Evolutionary conservation across 768 basidiomycete species (phyloP).

Genomic region (Boletus eberwhitei): DNA sequence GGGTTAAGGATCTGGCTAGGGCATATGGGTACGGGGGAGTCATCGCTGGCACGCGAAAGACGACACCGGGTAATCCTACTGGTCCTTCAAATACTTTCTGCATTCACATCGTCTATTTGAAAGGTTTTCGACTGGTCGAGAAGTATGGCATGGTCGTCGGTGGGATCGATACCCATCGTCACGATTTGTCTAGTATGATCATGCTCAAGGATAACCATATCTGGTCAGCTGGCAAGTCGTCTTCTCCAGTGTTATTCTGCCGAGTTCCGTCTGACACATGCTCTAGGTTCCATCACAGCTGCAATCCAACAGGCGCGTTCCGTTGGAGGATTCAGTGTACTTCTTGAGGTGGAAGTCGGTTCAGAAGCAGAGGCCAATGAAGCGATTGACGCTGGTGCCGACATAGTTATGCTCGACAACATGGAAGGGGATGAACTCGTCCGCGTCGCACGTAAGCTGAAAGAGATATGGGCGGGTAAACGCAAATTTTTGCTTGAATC

Average conservation of each 20-base stretch:
- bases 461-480: conserved; percentile 75
- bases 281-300: conserved; percentile 79
- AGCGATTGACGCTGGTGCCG: conserved; percentile 94
- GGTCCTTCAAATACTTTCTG: background rate
- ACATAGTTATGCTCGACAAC: conserved; percentile 95
- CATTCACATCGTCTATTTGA: conserved; percentile 6
- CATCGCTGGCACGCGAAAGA: conserved; percentile 95
- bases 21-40: conserved; percentile 80
- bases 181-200: conserved; percentile 98
- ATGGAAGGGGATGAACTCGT: conserved; percentile 75
- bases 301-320: conserved; percentile 83
- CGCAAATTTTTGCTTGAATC: conserved; percentile 89
- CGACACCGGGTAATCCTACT: conserved; percentile 68
- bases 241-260: background rate
- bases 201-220: conserved; percentile 99
- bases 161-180: conserved; percentile 91
- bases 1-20: conserved; percentile 73
- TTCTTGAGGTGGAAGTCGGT: conserved; percentile 91
- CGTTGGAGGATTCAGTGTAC: conserved; percentile 88
- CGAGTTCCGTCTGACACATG: conserved; percentile 3
- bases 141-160: conserved; percentile 99
- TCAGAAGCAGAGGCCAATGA: conserved; percentile 90
- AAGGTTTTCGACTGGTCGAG: conserved; percentile 93
- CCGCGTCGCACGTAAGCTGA: conserved; percentile 64
- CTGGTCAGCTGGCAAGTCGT: conserved; percentile 80